Percentiles rank a stretch among this genome's conserved stretches.
Conservation (phyloP, 805 yeast species). For the Barnettozyma siamensis region DNA sequence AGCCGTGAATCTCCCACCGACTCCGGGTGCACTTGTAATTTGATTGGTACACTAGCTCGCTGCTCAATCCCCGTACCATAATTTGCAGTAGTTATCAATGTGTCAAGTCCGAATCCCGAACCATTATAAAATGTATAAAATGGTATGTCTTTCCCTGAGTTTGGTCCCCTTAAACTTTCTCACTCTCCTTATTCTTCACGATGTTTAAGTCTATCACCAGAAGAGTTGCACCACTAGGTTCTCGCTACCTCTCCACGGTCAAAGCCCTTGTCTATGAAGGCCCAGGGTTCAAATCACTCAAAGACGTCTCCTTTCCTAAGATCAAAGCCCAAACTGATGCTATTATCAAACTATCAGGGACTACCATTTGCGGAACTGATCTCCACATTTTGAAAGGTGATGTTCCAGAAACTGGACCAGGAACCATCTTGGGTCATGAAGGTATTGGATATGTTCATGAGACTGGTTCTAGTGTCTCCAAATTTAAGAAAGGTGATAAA, state of each 20-base stretch:
- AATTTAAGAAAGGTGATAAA: conserved; percentile 49
- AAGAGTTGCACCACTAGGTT: neutral
- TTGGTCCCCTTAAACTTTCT: neutral
- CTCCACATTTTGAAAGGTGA: conserved; percentile 58
- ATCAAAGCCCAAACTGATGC: conserved; percentile 47
- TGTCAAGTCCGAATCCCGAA: no score
- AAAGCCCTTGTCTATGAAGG: conserved; percentile 44
- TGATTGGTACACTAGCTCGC: no score
- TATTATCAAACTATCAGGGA: conserved; percentile 46
- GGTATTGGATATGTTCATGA: conserved; percentile 49
- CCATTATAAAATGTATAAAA: no score
- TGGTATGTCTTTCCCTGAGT: neutral
- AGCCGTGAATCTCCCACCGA: no score
- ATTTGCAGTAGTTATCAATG: no score
- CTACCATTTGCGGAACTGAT: conserved; percentile 64
- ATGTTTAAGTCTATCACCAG: neutral
- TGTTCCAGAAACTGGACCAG: conserved; percentile 46
- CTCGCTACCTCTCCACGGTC: neutral
- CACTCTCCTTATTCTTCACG: neutral
- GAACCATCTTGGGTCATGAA: conserved; percentile 55
- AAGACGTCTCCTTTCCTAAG: conserved; percentile 36
- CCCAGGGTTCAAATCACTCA: conserved; percentile 35
- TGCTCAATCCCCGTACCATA: no score
- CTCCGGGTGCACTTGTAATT: no score
- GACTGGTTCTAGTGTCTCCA: conserved; percentile 43